Percentiles rank a stretch among this genome's conserved stretches.
These are phyloP conservation scores for Vitis riparia DNA, from an alignment of 164 flowering plant species.

Conservation along the genomic window DNA sequence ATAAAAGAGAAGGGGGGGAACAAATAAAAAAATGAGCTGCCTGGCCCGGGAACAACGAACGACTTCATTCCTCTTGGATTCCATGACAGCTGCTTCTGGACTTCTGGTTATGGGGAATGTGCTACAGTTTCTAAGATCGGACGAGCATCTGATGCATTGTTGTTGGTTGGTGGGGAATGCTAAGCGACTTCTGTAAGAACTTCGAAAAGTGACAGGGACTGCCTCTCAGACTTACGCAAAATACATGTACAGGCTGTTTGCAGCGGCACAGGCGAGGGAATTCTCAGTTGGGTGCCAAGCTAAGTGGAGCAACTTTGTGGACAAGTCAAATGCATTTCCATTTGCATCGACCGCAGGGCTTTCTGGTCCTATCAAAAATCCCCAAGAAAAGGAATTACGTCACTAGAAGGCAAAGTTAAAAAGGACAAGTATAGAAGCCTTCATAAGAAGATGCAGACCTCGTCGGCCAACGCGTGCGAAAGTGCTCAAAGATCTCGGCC, in stretches of 20 bases:
- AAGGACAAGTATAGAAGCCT: neutral
- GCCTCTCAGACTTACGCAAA: conserved; percentile 58
- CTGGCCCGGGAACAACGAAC: conserved; percentile 33
- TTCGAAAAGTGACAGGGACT: conserved; percentile 27
- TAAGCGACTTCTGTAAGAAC: conserved; percentile 37
- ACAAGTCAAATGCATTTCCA: conserved; percentile 86
- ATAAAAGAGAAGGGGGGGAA: conserved; percentile 1
- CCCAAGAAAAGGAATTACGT: neutral
- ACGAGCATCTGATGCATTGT: conserved; percentile 20
- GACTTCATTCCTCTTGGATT: conserved; percentile 36
- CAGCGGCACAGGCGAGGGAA: conserved; percentile 98
- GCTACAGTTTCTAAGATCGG: conserved; percentile 23
- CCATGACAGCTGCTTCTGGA: conserved; percentile 32
- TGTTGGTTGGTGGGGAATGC: conserved; percentile 25
- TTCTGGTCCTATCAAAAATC: conserved; percentile 60
- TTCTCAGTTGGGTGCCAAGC: conserved; percentile 99
- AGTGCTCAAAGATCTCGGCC: conserved; percentile 88
- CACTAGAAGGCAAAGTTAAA: neutral
- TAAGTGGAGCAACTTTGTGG: conserved; percentile 91
- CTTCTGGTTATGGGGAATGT: conserved; percentile 14
- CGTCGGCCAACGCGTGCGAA: conserved; percentile 80
- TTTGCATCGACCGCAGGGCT: conserved; percentile 76
- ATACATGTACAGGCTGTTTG: conserved; percentile 99
- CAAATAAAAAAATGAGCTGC: conserved; percentile 29
- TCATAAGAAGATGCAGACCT: conserved; percentile 51